These are phyloP conservation scores for Zizania latifolia DNA, from an alignment of 176 grass and related monocot species.

Conservation along the genomic window DNA sequence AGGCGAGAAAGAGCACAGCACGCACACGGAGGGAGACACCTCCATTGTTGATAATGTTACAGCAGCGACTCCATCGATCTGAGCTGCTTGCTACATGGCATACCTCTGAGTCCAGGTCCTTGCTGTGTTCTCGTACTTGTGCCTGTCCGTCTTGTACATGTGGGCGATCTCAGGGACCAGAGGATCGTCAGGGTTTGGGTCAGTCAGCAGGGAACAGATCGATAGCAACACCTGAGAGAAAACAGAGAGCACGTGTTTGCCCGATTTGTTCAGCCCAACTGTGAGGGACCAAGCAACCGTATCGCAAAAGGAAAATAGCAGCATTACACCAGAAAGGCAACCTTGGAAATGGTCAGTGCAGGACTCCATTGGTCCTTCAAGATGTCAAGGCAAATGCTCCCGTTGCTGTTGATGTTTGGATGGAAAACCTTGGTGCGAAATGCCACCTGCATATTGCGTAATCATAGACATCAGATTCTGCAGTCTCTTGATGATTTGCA, in stretches of 20 bases:
- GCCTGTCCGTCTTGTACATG: slow-evolving; percentile 70
- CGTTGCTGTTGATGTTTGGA: slow-evolving; percentile 77
- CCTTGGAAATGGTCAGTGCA: slow-evolving; percentile 68
- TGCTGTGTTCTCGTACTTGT: slow-evolving; percentile 66
- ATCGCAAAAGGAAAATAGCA: not conserved
- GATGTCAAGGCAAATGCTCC: slow-evolving; percentile 80
- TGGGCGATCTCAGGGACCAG: slow-evolving; percentile 76
- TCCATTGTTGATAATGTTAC: slow-evolving; percentile 2
- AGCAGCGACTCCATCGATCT: not conserved
- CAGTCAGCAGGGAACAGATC: slow-evolving; percentile 64
- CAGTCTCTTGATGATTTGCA: not conserved
- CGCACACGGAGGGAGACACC: not conserved
- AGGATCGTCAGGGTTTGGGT: slow-evolving; percentile 71
- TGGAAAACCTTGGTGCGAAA: slow-evolving; percentile 77
- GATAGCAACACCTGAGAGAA: slow-evolving; percentile 51
- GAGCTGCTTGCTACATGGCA: slow-evolving; percentile 31
- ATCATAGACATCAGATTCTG: not conserved
- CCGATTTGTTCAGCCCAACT: not conserved
- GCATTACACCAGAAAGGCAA: not conserved
- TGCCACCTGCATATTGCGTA: slow-evolving; percentile 50
- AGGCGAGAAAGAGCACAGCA: no score
- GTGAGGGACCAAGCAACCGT: not conserved
- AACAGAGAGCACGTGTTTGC: not conserved
- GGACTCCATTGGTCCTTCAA: slow-evolving; percentile 85
- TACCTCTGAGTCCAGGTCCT: slow-evolving; percentile 82